Conservation (phyloP, 768 basidiomycete genomes). For the Mycena sanguinolenta region DNA sequence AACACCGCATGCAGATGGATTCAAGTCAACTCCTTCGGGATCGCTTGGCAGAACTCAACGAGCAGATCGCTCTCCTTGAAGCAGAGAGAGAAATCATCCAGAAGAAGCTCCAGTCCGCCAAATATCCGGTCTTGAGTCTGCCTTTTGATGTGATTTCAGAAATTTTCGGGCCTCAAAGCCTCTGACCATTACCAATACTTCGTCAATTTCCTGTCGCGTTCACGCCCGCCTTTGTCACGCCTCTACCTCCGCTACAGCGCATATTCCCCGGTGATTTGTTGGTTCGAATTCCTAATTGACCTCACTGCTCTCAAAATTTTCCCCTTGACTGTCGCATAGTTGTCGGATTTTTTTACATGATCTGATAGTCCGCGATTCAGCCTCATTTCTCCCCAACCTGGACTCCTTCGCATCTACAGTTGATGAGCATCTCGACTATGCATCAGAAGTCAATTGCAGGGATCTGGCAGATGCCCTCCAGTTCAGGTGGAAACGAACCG, state of each 20-base stretch:
- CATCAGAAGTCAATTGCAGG: not conserved
- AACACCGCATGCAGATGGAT: too few species aligned
- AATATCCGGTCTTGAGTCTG: constrained; percentile 1
- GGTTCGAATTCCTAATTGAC: not conserved
- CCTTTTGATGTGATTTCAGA: constrained; percentile 4
- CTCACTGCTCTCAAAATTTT: not conserved
- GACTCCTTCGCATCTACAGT: not conserved
- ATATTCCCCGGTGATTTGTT: not conserved
- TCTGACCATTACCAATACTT: not conserved
- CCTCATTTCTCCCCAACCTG: constrained; percentile 4
- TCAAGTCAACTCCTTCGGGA: constrained; percentile 6
- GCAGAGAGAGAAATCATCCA: constrained; percentile 7
- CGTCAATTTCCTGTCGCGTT: not conserved
- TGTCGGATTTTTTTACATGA: not conserved
- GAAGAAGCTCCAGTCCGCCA: not conserved
- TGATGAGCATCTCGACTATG: too few species aligned
- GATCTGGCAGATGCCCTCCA: not conserved
- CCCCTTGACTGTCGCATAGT: not conserved
- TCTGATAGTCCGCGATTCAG: not conserved
- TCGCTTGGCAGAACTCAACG: constrained; percentile 11
- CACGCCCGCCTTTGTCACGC: not conserved
- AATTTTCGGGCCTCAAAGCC: not conserved
- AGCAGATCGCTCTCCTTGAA: constrained; percentile 7
- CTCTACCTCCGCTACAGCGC: not conserved
- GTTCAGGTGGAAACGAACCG: not conserved